Evolutionary conservation across 1,284 basidiomycete genomes (phyloP), one percentile per base, ranked within the genome.

Genomic region (Uromyces viciae-fabae): DNA sequence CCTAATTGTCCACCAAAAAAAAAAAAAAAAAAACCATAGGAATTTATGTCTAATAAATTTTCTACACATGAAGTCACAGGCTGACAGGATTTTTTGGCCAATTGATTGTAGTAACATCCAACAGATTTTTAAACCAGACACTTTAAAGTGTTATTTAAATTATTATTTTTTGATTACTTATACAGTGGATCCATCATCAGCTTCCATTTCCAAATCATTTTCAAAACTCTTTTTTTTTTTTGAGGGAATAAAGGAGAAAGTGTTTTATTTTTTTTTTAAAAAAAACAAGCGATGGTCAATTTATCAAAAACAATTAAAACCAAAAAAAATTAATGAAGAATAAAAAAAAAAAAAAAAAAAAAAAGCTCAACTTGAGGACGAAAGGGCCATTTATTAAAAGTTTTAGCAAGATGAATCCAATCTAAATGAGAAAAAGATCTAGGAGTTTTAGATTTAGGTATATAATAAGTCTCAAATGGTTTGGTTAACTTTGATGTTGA

Each of bases 361-460:
- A 28, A 33, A 11, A 17, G 38, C 66, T 71, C 31, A 68, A 80
- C 78, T 33, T 38, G 43, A 38, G 78, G 78, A 33, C 68, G 52
- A 43, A 80, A 80, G n/a, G 78, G 78, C 78, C 78, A 80, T 22
- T 56, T 43, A 73, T 73, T 80, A 49, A 80, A 80, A 36, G 46
- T 52, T 49, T 73, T 72, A 36, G 66, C 56, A 2, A 80, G 58
- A 36, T 73, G 58, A 38, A 73, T 73, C 78, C 78, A 80, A 54
- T 80, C 68, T 33, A 73, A 28, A n/a, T 69, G 43, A 8, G 78
- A 71, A 40, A 80, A 71, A 25, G 68, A 72, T 8, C 78, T 38
- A 38, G 78, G 68, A 11, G 78, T 80, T 49, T 69, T 72, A 38
- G 64, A 72, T 28, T 54, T 43, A 3, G 68, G 54, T 4, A 80